phyloP scores from a whole-genome alignment of 495 filamentous ascomycete genomes.

The Penicillium maclennaniae region DNA sequence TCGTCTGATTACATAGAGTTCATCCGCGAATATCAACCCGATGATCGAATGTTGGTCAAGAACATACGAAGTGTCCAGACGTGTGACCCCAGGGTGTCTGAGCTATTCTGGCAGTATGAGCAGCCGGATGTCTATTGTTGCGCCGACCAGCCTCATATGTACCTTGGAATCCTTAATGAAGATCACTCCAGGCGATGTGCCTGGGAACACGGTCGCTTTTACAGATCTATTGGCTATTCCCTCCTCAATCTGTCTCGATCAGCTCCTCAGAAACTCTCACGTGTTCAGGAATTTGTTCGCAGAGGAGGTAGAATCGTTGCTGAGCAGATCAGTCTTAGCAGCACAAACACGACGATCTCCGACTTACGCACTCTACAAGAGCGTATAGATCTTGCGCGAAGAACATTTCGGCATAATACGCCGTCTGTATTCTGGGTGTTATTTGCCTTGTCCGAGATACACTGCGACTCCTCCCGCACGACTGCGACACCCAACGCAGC shows the following conservation, averaged over 20 bases:
- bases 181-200: slow-evolving; percentile 56
- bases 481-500: slow-evolving; percentile 7
- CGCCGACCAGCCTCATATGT: slow-evolving; percentile 39
- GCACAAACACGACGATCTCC: slow-evolving; percentile 11
- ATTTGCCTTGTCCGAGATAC: slow-evolving; percentile 35
- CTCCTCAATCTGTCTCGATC: slow-evolving; percentile 43
- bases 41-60: not conserved
- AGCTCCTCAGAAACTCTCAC: slow-evolving; percentile 6
- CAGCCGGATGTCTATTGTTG: slow-evolving; percentile 10
- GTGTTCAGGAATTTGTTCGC: slow-evolving; percentile 47
- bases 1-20: slow-evolving; percentile 38
- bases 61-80: not conserved
- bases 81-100: slow-evolving; percentile 37
- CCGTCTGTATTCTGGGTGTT: slow-evolving; percentile 31
- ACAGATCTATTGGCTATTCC: slow-evolving; percentile 58
- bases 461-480: slow-evolving; percentile 5
- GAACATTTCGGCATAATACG: slow-evolving; percentile 4
- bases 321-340: slow-evolving; percentile 23
- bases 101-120: slow-evolving; percentile 34
- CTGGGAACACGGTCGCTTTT: slow-evolving; percentile 54
- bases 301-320: slow-evolving; percentile 38
- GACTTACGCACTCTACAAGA: slow-evolving; percentile 13
- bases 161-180: slow-evolving; percentile 57
- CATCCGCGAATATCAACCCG: slow-evolving; percentile 37
- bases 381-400: slow-evolving; percentile 18